Evolutionary conservation across 2,329 filamentous ascomycete genomes (phyloP).

Genomic region (Albophoma yamanashiensis): DNA sequence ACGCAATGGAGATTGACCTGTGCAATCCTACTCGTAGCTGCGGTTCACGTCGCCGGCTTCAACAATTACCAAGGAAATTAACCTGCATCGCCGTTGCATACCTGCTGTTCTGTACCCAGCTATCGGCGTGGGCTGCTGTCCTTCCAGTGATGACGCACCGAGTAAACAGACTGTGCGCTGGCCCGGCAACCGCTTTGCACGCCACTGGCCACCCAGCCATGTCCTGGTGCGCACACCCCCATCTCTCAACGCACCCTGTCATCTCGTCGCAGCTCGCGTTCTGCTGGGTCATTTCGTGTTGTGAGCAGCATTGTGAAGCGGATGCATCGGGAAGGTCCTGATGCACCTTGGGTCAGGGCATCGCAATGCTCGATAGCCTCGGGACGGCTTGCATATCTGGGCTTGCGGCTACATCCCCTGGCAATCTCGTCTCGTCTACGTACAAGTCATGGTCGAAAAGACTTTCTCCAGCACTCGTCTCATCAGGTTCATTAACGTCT

Average conservation of each 20-base stretch:
- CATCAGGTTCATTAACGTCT: background rate
- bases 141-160: constrained; percentile 17
- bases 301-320: background rate
- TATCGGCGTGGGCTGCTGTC: background rate
- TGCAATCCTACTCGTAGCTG: background rate
- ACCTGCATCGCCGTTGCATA: too few species aligned
- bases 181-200: constrained; percentile 8
- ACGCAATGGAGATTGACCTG: background rate
- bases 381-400: background rate
- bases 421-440: background rate
- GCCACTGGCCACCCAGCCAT: constrained; percentile 1
- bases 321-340: background rate
- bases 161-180: constrained; percentile 15
- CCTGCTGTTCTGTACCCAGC: background rate
- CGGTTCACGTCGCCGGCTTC: too few species aligned
- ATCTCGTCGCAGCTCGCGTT: background rate
- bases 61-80: too few species aligned
- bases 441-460: background rate
- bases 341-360: background rate
- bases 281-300: background rate
- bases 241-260: background rate
- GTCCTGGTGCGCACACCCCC: background rate
- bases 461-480: background rate
- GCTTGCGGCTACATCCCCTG: background rate
- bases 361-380: background rate